Percentiles rank a stretch among this genome's conserved stretches.
Conservation (phyloP, 441 rosid genomes). For the Pelargonium cotyledonis region DNA sequence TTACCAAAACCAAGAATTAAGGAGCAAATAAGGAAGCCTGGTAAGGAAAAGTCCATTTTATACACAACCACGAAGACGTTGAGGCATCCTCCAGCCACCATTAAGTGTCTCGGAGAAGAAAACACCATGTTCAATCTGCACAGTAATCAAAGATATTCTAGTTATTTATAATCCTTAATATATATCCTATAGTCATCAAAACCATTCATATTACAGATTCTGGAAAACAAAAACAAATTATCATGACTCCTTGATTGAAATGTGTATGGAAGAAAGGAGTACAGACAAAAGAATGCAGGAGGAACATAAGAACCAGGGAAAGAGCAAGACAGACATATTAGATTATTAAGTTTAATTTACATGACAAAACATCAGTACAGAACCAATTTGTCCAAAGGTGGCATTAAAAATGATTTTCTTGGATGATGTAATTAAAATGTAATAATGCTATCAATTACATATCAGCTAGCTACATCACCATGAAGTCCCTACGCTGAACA, state of each 20-base stretch:
- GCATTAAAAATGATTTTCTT: neutral
- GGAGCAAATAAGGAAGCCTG: constrained; percentile 70
- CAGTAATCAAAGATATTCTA: constrained; percentile 14
- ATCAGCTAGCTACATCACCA: too few species aligned
- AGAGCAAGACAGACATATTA: neutral
- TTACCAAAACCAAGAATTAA: constrained; percentile 72
- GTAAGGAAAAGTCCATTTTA: constrained; percentile 78
- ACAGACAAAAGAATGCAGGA: neutral
- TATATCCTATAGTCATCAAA: neutral
- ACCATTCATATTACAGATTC: neutral
- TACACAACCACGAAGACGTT: constrained; percentile 66
- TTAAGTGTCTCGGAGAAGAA: constrained; percentile 91
- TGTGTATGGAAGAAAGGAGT: neutral
- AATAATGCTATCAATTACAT: too few species aligned
- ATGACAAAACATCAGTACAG: neutral
- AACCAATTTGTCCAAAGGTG: constrained; percentile 9
- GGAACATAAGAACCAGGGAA: neutral
- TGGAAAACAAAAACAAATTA: neutral
- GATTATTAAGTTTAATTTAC: neutral
- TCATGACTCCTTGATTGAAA: neutral
- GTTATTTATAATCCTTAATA: constrained; percentile 9
- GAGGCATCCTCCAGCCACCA: constrained; percentile 83
- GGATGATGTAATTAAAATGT: too few species aligned
- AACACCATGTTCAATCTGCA: constrained; percentile 92
- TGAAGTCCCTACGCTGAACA: too few species aligned